These are phyloP conservation scores for Fusarium tuaranense DNA, from an alignment of 2,329 filamentous ascomycete species.

Conservation along the genomic window DNA sequence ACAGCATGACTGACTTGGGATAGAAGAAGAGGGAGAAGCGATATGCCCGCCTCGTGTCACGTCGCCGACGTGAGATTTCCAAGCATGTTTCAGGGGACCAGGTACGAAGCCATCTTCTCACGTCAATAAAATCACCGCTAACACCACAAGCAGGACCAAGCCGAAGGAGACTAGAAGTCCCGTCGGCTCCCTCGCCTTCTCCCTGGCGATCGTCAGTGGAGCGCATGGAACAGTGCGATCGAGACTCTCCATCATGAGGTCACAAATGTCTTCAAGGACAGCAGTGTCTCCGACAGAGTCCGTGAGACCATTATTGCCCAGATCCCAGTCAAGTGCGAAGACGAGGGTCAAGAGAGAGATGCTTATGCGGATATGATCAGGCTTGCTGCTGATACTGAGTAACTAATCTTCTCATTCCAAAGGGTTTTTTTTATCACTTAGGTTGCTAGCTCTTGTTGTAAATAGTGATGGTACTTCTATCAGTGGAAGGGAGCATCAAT, in stretches of 20 bases:
- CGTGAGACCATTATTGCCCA: background rate
- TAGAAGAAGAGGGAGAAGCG: background rate
- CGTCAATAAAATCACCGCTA: background rate
- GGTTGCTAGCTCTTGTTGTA: background rate
- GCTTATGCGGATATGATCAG: background rate
- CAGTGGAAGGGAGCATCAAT: background rate
- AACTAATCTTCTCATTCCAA: background rate
- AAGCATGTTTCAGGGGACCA: background rate
- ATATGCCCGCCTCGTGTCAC: background rate
- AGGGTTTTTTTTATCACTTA: background rate
- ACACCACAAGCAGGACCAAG: background rate
- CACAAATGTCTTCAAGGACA: background rate
- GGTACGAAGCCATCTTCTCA: background rate
- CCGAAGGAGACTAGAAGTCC: background rate
- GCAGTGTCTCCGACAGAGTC: background rate
- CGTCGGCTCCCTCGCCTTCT: background rate
- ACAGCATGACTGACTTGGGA: background rate
- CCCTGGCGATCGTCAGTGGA: background rate
- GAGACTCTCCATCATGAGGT: background rate
- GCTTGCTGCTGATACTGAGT: background rate
- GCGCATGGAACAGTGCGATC: background rate
- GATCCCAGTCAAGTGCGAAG: background rate
- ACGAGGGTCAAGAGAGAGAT: background rate
- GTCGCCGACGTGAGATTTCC: background rate
- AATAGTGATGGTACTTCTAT: background rate